phyloP scores from a whole-genome alignment of 331 rosid genomes.

The Saraca asoca region DNA sequence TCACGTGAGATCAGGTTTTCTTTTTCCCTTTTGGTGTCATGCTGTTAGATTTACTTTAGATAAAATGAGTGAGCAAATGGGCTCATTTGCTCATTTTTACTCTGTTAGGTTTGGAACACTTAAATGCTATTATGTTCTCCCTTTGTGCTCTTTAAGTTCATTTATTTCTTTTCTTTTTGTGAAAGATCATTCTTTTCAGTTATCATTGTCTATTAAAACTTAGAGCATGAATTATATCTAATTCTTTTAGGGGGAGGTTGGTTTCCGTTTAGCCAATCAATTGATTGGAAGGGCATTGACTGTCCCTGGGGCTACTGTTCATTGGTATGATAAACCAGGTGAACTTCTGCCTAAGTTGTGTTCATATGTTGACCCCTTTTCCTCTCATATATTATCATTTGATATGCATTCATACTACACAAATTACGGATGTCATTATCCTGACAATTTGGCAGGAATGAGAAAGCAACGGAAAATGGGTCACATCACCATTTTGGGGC shows the following conservation, averaged over 20 bases:
- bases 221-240: slow-evolving; percentile 21
- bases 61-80: no score
- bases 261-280: slow-evolving; percentile 73
- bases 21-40: no score
- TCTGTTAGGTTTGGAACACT: not conserved
- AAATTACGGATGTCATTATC: slow-evolving; percentile 18
- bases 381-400: slow-evolving; percentile 12
- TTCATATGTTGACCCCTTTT: slow-evolving; percentile 20
- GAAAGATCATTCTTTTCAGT: slow-evolving; percentile 10
- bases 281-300: slow-evolving; percentile 65
- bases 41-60: no score
- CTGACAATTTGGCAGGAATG: slow-evolving; percentile 57
- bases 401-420: not conserved
- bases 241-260: slow-evolving; percentile 74
- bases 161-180: slow-evolving; percentile 7
- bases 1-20: no score
- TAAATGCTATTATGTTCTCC: slow-evolving; percentile 4
- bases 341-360: slow-evolving; percentile 33
- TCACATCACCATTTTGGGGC: slow-evolving; percentile 80
- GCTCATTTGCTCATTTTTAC: no score
- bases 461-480: slow-evolving; percentile 92
- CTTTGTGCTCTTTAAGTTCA: slow-evolving; percentile 11
- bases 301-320: slow-evolving; percentile 72
- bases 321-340: slow-evolving; percentile 97
- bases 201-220: slow-evolving; percentile 8